Conservation (phyloP, 441 rosid species). For the Geranium incanum region DNA sequence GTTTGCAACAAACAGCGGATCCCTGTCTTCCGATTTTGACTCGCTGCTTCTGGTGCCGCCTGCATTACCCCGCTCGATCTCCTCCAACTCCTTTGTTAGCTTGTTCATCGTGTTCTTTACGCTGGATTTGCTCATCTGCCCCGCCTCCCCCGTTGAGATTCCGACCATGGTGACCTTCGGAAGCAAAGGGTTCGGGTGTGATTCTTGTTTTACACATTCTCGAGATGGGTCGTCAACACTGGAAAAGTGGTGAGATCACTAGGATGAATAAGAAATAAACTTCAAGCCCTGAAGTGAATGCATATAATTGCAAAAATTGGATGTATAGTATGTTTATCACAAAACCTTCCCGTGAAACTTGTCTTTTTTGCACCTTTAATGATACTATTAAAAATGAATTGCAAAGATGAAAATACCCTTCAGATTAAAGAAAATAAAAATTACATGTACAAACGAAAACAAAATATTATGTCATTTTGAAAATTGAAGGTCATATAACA, state of each 20-base stretch:
- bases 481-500: no score
- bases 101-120: constrained; percentile 83
- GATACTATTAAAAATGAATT: no score
- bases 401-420: no score
- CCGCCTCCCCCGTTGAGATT: constrained; percentile 71
- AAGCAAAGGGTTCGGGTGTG: constrained; percentile 57
- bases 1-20: constrained; percentile 89
- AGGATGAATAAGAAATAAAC: not conserved
- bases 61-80: constrained; percentile 43
- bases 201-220: constrained; percentile 11
- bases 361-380: no score
- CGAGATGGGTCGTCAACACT: no score
- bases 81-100: constrained; percentile 66
- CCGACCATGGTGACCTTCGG: constrained; percentile 98
- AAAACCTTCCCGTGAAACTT: no score
- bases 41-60: constrained; percentile 21
- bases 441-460: no score
- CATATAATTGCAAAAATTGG: no score
- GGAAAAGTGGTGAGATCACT: constrained; percentile 5
- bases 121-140: constrained; percentile 65
- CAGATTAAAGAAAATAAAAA: no score
- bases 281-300: not conserved
- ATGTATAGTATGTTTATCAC: no score
- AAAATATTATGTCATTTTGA: no score
- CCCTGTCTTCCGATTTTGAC: constrained; percentile 49